Evolutionary conservation across 257 asterid genomes (phyloP).

Genomic region (Solanum bulbocastanum): DNA sequence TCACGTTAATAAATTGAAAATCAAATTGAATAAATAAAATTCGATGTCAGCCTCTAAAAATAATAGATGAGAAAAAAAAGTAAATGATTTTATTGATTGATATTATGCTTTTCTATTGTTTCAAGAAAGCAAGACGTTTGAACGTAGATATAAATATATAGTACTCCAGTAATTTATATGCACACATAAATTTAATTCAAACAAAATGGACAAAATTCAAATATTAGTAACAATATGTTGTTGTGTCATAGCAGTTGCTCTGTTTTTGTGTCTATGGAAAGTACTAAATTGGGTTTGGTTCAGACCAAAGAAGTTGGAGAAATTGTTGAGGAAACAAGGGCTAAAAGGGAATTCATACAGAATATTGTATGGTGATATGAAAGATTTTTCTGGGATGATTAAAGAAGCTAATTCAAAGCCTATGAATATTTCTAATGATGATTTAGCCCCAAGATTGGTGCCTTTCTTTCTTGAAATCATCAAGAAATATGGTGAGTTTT

Average conservation of each 20-base stretch:
- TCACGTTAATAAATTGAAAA: too few species aligned
- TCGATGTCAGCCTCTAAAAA: too few species aligned
- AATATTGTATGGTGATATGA: constrained; percentile 12
- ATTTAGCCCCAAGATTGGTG: not conserved
- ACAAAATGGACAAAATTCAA: not conserved
- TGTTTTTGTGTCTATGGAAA: not conserved
- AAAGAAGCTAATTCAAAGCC: not conserved
- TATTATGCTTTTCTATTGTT: too few species aligned
- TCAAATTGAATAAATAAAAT: too few species aligned
- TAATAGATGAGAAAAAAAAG: too few species aligned
- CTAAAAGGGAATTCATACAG: constrained; percentile 24
- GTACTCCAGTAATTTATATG: not conserved
- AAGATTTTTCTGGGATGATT: not conserved
- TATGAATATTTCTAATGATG: not conserved
- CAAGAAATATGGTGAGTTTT: constrained; percentile 4
- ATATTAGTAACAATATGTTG: not conserved
- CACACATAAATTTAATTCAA: not conserved
- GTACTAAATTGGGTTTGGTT: constrained; percentile 9
- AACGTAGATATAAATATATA: not conserved
- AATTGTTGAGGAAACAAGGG: constrained; percentile 8
- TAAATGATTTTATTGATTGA: too few species aligned
- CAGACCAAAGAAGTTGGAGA: constrained; percentile 7
- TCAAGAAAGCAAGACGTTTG: too few species aligned
- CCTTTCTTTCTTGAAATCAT: not conserved
- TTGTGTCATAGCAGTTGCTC: not conserved